phyloP scores from a whole-genome alignment of 2,329 filamentous ascomycete genomes.

The Neofusicoccum sp. region DNA sequence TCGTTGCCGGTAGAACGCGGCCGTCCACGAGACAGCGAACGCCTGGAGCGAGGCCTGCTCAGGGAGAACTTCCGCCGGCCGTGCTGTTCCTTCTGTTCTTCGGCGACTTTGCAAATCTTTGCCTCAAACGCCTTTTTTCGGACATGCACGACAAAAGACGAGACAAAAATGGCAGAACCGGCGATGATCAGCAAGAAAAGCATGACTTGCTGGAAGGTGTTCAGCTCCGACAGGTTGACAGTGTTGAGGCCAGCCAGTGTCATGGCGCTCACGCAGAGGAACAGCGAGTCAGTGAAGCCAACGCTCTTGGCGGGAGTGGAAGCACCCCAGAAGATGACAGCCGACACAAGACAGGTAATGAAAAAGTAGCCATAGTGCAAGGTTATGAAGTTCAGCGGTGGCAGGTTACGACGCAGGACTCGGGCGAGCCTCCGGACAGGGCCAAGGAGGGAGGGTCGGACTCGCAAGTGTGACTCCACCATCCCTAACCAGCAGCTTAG shows the following conservation, averaged over 20 bases:
- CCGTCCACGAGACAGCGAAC: neutral
- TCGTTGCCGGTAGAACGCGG: neutral
- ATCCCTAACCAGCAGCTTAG: neutral
- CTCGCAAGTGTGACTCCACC: constrained; percentile 22
- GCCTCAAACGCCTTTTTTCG: constrained; percentile 65
- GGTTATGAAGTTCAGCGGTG: constrained; percentile 62
- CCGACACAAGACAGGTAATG: constrained; percentile 55
- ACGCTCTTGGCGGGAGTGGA: constrained; percentile 57
- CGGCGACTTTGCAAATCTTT: constrained; percentile 59
- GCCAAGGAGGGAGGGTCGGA: constrained; percentile 22
- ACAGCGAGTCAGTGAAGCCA: constrained; percentile 66
- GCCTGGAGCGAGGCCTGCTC: constrained; percentile 26
- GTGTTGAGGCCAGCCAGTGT: constrained; percentile 70
- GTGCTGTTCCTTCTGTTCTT: constrained; percentile 29
- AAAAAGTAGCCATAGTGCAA: constrained; percentile 71
- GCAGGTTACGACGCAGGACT: constrained; percentile 31
- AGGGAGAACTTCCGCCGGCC: neutral
- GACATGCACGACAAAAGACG: constrained; percentile 63
- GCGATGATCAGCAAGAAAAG: constrained; percentile 67
- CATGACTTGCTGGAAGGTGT: constrained; percentile 68
- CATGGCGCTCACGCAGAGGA: constrained; percentile 67
- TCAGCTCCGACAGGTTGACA: constrained; percentile 64
- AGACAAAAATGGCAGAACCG: constrained; percentile 69
- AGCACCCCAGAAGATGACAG: constrained; percentile 63
- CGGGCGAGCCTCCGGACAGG: constrained; percentile 27